phyloP scores from a whole-genome alignment of 176 grass and related monocot species.

The Dactylis glomerata region DNA sequence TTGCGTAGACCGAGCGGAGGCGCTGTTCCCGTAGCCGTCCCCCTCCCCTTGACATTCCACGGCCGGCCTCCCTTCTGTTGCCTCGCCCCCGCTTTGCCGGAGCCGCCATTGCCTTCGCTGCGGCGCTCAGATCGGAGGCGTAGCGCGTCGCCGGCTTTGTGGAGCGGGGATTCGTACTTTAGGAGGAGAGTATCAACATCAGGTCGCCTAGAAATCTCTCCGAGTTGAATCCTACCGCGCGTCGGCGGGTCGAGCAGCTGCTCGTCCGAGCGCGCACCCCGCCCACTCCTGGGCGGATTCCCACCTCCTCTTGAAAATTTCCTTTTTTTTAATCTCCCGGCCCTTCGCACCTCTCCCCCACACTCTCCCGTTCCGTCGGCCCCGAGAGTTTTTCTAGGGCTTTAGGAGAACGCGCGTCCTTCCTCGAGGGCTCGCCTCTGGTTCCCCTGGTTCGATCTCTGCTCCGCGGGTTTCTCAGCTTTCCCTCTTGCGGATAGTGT shows the following conservation, averaged over 20 bases:
- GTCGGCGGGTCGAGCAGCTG: background rate
- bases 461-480: background rate
- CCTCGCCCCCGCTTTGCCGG: background rate
- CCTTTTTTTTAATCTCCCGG: background rate
- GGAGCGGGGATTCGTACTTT: background rate
- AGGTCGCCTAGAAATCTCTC: background rate
- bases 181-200: background rate
- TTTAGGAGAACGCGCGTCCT: background rate
- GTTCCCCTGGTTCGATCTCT: background rate
- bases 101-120: background rate
- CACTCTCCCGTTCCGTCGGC: background rate
- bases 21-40: background rate
- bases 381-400: conserved; percentile 13
- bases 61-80: background rate
- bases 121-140: background rate
- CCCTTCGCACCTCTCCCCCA: background rate
- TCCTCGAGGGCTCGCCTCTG: background rate
- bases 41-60: background rate
- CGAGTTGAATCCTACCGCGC: background rate
- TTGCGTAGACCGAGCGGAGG: background rate
- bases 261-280: background rate
- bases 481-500: background rate
- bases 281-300: background rate
- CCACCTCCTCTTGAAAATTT: background rate
- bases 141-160: background rate